Percentiles rank a stretch among this genome's conserved stretches.
Evolutionary conservation across 208 protist species (phyloP).

Genomic region (Tritrichomonas musculus): DNA sequence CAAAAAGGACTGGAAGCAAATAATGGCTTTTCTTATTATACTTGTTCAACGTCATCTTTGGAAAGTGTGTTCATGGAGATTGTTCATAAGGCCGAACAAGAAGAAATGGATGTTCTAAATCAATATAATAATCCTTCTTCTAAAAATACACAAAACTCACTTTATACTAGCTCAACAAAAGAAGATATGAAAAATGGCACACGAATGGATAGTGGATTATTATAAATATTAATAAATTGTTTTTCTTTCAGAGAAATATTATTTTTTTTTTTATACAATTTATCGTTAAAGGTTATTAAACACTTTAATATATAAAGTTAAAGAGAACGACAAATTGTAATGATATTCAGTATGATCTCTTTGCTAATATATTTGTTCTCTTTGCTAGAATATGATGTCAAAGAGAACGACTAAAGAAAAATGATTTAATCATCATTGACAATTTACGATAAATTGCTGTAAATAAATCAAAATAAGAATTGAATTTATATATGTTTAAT

Average conservation of each 20-base stretch:
- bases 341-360: no score
- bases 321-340: no score
- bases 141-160: not conserved
- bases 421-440: no score
- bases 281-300: not conserved
- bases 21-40: not conserved
- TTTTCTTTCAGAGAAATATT: not conserved
- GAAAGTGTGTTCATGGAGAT: constrained; percentile 27
- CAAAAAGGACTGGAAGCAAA: not conserved
- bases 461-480: no score
- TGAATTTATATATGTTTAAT: no score
- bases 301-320: no score
- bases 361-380: no score
- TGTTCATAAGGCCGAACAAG: not conserved
- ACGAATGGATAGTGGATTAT: not conserved
- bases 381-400: no score
- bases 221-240: not conserved
- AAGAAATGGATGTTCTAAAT: not conserved
- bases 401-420: no score
- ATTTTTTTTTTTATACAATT: not conserved
- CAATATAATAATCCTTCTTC: not conserved
- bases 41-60: not conserved
- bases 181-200: not conserved
- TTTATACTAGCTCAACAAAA: not conserved
- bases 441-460: no score